Conservation (phyloP, 2,329 filamentous ascomycete genomes). For the Trichoderma citrinoviride region DNA sequence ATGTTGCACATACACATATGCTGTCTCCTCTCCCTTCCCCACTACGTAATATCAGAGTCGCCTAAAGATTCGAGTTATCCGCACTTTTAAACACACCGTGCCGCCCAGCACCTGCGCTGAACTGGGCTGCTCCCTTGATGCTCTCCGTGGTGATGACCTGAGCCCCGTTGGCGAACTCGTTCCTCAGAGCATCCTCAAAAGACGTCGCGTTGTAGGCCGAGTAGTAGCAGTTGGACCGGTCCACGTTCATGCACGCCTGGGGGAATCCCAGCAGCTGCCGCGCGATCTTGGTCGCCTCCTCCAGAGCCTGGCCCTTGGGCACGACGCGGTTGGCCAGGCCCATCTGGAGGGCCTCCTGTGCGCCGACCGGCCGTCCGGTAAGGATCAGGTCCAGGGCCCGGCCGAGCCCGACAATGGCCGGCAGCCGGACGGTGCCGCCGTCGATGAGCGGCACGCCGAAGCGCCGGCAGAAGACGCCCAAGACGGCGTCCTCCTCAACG, state of each 20-base stretch:
- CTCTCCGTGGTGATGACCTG: conserved; percentile 2
- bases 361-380: conserved; percentile 49
- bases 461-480: conserved; percentile 55
- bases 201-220: conserved; percentile 46
- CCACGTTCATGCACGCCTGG: conserved; percentile 50
- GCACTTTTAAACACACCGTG: conserved; percentile 8
- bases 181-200: conserved; percentile 49
- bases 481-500: conserved; percentile 51
- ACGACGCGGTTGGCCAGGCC: conserved; percentile 54
- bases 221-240: conserved; percentile 50
- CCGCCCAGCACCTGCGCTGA: conserved; percentile 7
- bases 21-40: too few relatives aligned
- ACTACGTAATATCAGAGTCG: neutral
- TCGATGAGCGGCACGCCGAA: conserved; percentile 38
- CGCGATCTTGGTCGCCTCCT: conserved; percentile 49
- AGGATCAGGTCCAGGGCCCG: conserved; percentile 56
- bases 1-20: neutral
- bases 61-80: conserved; percentile 14
- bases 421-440: conserved; percentile 51
- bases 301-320: conserved; percentile 47
- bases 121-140: conserved; percentile 3
- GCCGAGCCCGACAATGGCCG: conserved; percentile 50
- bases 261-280: conserved; percentile 48
- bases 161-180: conserved; percentile 39
- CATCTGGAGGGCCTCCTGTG: conserved; percentile 49